Conservation (phyloP, 2,329 filamentous ascomycete genomes). For the Fusarium incarnatum region DNA sequence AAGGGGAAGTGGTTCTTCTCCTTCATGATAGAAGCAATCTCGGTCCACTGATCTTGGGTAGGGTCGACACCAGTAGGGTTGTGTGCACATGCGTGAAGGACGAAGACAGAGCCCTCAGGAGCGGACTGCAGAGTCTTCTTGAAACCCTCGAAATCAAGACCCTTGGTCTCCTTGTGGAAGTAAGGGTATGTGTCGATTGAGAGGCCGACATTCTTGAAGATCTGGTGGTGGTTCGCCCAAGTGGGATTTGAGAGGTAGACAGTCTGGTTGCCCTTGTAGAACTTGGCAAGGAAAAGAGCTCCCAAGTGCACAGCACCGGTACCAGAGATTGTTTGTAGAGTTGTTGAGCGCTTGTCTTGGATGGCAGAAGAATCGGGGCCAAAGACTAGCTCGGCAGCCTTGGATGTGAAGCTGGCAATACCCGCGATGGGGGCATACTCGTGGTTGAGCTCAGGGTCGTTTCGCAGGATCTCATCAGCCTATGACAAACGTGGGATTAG, state of each 20-base stretch:
- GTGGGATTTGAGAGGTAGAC: slow-evolving; percentile 95
- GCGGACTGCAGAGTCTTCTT: slow-evolving; percentile 76
- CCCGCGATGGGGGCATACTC: slow-evolving; percentile 98
- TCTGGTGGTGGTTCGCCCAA: slow-evolving; percentile 99
- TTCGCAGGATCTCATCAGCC: slow-evolving; percentile 90
- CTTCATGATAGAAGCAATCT: slow-evolving; percentile 82
- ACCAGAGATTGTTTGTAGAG: slow-evolving; percentile 95
- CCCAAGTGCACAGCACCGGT: slow-evolving; percentile 96
- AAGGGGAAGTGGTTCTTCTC: slow-evolving; percentile 92
- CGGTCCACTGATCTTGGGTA: slow-evolving; percentile 92
- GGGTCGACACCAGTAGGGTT: slow-evolving; percentile 98
- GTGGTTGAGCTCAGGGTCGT: slow-evolving; percentile 92
- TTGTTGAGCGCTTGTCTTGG: slow-evolving; percentile 81
- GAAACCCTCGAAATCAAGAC: slow-evolving; percentile 93
- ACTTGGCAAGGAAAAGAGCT: slow-evolving; percentile 91
- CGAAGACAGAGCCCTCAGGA: slow-evolving; percentile 83
- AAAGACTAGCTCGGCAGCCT: slow-evolving; percentile 90
- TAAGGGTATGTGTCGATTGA: slow-evolving; percentile 89
- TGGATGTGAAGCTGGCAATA: slow-evolving; percentile 84
- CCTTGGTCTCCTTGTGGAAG: slow-evolving; percentile 89
- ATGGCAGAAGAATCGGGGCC: slow-evolving; percentile 84
- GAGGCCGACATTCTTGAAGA: slow-evolving; percentile 91
- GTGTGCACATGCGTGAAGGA: slow-evolving; percentile 95
- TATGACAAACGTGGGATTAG: slow-evolving; percentile 56
- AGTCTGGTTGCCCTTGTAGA: slow-evolving; percentile 80